Evolutionary conservation across 371 early-diverging fungal genomes (phyloP).

Genomic region (Dinochytrium kinnereticum): DNA sequence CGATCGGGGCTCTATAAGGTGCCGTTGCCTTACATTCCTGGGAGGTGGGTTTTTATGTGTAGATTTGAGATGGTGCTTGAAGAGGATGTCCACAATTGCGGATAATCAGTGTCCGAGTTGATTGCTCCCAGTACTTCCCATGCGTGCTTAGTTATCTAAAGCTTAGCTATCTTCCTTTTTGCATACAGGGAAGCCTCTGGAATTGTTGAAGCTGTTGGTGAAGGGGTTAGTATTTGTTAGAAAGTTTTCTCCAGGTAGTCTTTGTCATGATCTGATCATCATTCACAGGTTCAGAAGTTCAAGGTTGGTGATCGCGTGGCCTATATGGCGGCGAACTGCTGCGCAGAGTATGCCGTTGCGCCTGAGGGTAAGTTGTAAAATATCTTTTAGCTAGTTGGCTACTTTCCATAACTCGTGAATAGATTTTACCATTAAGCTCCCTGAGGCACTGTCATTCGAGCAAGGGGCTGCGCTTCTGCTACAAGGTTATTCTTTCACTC

Average conservation of each 20-base stretch:
- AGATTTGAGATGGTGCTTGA: too few relatives aligned
- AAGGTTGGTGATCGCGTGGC: constrained; percentile 85
- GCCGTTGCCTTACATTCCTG: constrained; percentile 71
- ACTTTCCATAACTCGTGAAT: constrained; percentile 14
- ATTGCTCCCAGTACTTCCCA: too few relatives aligned
- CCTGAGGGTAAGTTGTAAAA: background rate
- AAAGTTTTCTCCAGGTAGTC: background rate
- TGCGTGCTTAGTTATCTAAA: too few relatives aligned
- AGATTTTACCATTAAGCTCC: constrained; percentile 58
- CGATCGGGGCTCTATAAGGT: constrained; percentile 84
- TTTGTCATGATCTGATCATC: background rate
- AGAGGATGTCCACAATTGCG: too few relatives aligned
- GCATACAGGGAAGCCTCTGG: constrained; percentile 78
- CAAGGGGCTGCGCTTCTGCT: constrained; percentile 65
- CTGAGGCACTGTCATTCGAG: constrained; percentile 64
- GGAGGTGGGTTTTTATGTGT: constrained; percentile 54
- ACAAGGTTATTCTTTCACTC: constrained; percentile 38
- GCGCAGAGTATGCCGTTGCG: constrained; percentile 81
- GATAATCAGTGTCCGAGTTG: too few relatives aligned
- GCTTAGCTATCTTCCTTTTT: background rate
- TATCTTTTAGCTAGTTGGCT: background rate
- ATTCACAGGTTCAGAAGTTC: constrained; percentile 58
- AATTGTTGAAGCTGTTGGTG: constrained; percentile 76
- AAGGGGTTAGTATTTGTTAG: constrained; percentile 51
- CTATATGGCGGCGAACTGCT: constrained; percentile 67